Conservation (phyloP, 345 rosid genomes). For the Gossypium herbaceum region DNA sequence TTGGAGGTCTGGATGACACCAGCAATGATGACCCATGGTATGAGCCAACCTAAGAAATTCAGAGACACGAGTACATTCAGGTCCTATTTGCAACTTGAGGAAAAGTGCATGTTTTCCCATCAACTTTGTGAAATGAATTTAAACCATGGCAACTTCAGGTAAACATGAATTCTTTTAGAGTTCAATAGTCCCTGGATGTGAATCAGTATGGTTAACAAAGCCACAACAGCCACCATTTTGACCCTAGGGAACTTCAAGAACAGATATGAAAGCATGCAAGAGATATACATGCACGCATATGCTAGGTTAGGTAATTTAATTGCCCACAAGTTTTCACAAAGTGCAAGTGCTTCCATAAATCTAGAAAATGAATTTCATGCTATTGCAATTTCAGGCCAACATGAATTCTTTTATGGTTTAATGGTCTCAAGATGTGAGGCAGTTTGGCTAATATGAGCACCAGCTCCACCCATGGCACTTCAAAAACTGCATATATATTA, state of each 20-base stretch:
- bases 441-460: background rate
- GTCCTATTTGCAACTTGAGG: background rate
- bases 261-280: background rate
- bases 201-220: background rate
- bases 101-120: background rate
- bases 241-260: background rate
- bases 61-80: slow-evolving; percentile 5
- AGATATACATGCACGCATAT: background rate
- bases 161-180: background rate
- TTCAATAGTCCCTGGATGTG: background rate
- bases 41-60: slow-evolving; percentile 71
- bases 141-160: background rate
- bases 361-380: background rate
- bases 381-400: background rate
- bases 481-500: background rate
- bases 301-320: background rate
- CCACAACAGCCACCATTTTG: no score
- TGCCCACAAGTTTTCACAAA: background rate
- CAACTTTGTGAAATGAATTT: background rate
- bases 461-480: background rate
- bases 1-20: slow-evolving; percentile 93
- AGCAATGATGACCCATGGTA: slow-evolving; percentile 87
- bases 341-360: background rate
- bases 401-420: background rate
- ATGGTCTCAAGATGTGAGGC: background rate